Conservation (phyloP, 805 yeast genomes). For the Kodamaea kaohsiungensis region DNA sequence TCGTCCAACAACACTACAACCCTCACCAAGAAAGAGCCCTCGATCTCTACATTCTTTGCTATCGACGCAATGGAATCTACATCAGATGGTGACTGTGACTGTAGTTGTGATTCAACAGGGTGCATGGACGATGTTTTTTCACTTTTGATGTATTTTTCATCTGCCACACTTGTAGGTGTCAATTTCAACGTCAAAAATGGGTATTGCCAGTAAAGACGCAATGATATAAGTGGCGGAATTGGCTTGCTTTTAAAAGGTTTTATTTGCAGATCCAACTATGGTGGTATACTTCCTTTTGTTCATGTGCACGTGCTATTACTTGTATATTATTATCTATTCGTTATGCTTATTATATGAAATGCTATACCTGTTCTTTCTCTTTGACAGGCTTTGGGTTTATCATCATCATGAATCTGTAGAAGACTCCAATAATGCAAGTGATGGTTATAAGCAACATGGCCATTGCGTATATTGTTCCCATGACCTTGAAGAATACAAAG, state of each 20-base stretch:
- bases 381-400: background rate
- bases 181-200: too few relatives aligned
- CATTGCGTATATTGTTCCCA: constrained; percentile 62
- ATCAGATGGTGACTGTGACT: background rate
- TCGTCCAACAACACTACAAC: constrained; percentile 3
- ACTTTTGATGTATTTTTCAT: constrained; percentile 29
- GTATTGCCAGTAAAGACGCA: constrained; percentile 8
- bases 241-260: too few relatives aligned
- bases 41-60: background rate
- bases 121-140: constrained; percentile 36
- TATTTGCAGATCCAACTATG: too few relatives aligned
- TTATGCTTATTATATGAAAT: too few relatives aligned
- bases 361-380: background rate
- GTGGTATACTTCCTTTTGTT: too few relatives aligned
- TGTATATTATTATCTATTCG: too few relatives aligned
- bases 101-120: constrained; percentile 1
- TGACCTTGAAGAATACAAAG: constrained; percentile 57
- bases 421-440: constrained; percentile 34
- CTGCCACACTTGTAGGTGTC: too few relatives aligned
- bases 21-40: background rate
- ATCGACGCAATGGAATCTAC: background rate
- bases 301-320: too few relatives aligned
- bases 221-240: constrained; percentile 61
- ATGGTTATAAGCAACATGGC: constrained; percentile 46
- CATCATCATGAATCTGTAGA: constrained; percentile 14